These are phyloP conservation scores for Pelargonium citronellum DNA, from an alignment of 441 rosid genomes.

Conservation along the genomic window DNA sequence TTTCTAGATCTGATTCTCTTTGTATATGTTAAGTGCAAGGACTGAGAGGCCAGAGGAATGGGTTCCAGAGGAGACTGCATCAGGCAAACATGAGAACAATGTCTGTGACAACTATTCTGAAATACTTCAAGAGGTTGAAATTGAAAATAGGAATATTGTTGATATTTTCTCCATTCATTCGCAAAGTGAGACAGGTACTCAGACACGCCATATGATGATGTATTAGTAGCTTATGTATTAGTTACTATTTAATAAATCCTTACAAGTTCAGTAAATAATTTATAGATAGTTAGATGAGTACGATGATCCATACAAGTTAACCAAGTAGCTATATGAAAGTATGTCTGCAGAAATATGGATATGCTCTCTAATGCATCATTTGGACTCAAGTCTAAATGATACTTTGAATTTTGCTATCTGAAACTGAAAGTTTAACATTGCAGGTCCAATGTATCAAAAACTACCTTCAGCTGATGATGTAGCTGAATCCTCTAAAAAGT, in stretches of 20 bases:
- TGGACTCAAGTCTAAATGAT: no score
- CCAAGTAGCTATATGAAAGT: background rate
- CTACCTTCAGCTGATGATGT: slow-evolving; percentile 38
- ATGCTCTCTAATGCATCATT: background rate
- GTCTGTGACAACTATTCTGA: slow-evolving; percentile 36
- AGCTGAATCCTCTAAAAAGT: slow-evolving; percentile 34
- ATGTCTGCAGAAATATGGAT: background rate
- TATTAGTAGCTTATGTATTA: no score
- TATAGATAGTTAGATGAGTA: background rate
- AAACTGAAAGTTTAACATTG: slow-evolving; percentile 11
- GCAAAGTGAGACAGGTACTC: slow-evolving; percentile 33
- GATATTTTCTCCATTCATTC: slow-evolving; percentile 84
- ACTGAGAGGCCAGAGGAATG: slow-evolving; percentile 83
- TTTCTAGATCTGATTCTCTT: slow-evolving; percentile 14
- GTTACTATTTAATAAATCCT: background rate
- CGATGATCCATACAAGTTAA: background rate
- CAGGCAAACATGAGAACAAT: slow-evolving; percentile 29
- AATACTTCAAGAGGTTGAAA: slow-evolving; percentile 36
- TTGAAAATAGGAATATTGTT: slow-evolving; percentile 44
- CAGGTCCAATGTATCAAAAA: slow-evolving; percentile 46
- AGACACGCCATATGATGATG: slow-evolving; percentile 2
- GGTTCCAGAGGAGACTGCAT: slow-evolving; percentile 68
- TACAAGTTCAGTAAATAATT: background rate
- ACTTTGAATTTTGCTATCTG: background rate
- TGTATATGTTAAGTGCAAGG: slow-evolving; percentile 38